Base-by-base conservation (phyloP, 768 basidiomycete species). In the Chalciporus pseudorubinellus region DNA sequence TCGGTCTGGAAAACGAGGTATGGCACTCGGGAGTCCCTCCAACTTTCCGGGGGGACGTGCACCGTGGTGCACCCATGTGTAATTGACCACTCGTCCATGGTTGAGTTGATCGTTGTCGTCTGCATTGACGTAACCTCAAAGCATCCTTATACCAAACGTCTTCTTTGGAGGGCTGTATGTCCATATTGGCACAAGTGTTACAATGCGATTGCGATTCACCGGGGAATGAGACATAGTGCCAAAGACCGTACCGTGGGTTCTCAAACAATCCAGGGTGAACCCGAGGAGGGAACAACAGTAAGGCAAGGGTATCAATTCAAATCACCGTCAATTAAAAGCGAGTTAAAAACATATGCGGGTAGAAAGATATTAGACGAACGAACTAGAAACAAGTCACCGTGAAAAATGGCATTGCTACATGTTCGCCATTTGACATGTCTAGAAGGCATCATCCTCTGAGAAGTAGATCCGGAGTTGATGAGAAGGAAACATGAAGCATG, bases 321-420 rank as follows among this genome's bases (percentile, higher is more conserved):
- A 41, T 50, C 49, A n/a, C 26, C 31, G 55, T 56, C 44, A 38
- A 59, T 57, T 57, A 62, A 51, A 39, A 16, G n/a, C 44, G 38
- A 39, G 28, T 46, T n/a, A 41, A 53, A 47, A 53, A 42, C 19
- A 55, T 55, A 57, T 49, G 51, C 8, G n/a, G 24, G 26, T n/a
- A 46, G 28, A 16, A 31, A 50, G 20, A 20, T 18, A 20, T 14
- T 10, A 14, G 29, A 50, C 36, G 19, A 31, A 38, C 16, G 16
- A 36, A 36, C 34, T 16, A 36, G 9, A 36, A 33, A 40, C 49
- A 43, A 38, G 24, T 14, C 3, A 11, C 42, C 18, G 19, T 28
- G 44, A 29, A 42, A 29, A 42, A 46, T 21, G 28, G 29, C 16
- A 45, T 39, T 22, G 22, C 24, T 29, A 34, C 46, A 26, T 38